Conservation (phyloP, 73 alveolate species). For the Uronychia setigera region DNA sequence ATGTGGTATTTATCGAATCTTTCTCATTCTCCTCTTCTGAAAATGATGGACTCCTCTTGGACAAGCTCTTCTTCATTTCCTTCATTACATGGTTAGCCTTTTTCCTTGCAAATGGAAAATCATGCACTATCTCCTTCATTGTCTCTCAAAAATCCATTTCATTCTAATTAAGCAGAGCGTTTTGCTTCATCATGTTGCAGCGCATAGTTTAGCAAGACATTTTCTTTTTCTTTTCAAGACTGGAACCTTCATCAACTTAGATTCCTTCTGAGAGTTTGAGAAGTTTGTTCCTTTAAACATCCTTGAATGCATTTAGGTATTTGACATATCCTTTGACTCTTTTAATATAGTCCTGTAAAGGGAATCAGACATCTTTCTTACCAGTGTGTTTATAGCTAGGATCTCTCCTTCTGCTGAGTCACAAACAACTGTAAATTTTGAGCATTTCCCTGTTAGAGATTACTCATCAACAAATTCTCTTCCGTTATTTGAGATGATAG, state of each 20-base stretch:
- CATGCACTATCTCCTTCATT: slow-evolving; percentile 1
- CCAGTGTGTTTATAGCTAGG: neutral
- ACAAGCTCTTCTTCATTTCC: neutral
- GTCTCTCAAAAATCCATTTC: neutral
- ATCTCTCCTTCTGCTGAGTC: slow-evolving; percentile 2
- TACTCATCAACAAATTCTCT: neutral
- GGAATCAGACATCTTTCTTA: too few species aligned
- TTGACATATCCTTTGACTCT: neutral
- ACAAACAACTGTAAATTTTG: neutral
- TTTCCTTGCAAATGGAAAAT: neutral
- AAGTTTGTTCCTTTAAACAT: neutral
- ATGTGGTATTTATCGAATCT: too few species aligned
- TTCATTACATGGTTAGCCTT: neutral
- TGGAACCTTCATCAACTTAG: neutral
- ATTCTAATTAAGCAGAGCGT: neutral
- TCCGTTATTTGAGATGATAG: neutral
- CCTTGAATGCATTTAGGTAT: neutral
- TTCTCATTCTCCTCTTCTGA: neutral
- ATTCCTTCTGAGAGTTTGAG: neutral
- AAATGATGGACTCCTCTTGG: too few species aligned
- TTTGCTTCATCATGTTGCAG: neutral
- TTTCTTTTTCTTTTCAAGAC: neutral
- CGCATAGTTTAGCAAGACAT: neutral
- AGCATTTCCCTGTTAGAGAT: neutral
- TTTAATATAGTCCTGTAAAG: neutral